Conservation (phyloP, 352 stramenopile species). For the Lagenidium sp. region DNA sequence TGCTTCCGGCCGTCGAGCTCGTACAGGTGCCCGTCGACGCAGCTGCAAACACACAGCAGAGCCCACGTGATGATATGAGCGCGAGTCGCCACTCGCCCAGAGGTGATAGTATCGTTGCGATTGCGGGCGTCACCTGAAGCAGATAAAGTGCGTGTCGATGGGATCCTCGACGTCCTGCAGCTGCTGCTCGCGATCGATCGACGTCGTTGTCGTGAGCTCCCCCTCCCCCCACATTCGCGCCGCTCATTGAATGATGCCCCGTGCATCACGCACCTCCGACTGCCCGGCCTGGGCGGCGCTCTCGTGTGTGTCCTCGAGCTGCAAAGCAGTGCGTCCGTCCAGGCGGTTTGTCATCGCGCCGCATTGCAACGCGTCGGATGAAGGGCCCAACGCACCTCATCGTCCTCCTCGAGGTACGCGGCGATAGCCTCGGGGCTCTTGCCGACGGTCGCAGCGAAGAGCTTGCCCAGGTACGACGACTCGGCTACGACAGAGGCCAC, state of each 20-base stretch:
- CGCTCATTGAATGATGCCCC: no score
- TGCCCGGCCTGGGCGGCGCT: constrained; percentile 85
- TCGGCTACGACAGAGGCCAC: constrained; percentile 7
- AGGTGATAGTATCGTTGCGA: no score
- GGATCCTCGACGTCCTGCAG: constrained; percentile 86
- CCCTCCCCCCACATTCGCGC: no score
- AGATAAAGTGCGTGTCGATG: constrained; percentile 96
- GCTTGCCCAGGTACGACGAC: constrained; percentile 59
- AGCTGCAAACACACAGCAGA: no score
- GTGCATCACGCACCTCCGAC: constrained; percentile 51
- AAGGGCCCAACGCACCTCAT: constrained; percentile 35
- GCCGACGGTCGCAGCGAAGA: constrained; percentile 72
- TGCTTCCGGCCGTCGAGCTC: constrained; percentile 95
- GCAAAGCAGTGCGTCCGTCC: not conserved
- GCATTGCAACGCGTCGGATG: not conserved
- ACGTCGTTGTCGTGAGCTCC: no score
- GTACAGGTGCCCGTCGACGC: constrained; percentile 90
- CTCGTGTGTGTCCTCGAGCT: constrained; percentile 90
- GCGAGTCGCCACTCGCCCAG: no score
- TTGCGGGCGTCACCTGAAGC: no score
- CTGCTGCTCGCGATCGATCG: no score
- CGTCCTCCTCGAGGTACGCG: constrained; percentile 84
- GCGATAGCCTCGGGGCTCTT: constrained; percentile 81
- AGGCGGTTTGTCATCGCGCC: not conserved
- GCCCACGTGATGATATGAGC: no score